These are phyloP conservation scores for Hypoxylon fragiforme DNA, from an alignment of 495 filamentous ascomycete species.

Conservation along the genomic window DNA sequence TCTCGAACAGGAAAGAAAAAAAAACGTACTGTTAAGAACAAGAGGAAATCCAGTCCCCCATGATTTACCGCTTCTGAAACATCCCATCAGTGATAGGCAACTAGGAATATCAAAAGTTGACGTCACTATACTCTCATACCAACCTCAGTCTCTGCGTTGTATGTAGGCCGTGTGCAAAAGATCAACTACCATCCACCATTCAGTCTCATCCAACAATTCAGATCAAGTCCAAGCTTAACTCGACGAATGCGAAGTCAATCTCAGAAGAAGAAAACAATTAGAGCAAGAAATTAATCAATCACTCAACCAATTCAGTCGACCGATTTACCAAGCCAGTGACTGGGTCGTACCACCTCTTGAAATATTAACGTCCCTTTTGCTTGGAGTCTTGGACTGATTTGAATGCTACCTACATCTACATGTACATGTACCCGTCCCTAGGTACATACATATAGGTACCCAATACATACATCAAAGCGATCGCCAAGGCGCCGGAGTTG, in stretches of 20 bases:
- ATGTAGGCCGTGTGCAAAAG: constrained; percentile 5
- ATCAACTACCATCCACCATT: neutral
- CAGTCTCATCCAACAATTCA: constrained; percentile 3
- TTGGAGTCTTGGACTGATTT: constrained; percentile 7
- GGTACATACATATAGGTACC: no score
- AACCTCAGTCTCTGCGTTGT: constrained; percentile 15
- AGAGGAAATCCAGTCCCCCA: no score
- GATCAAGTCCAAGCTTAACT: neutral
- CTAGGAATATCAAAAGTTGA: constrained; percentile 16
- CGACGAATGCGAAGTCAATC: constrained; percentile 17
- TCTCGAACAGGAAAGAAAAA: neutral
- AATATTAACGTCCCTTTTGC: no score
- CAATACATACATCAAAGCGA: no score
- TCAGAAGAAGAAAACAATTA: constrained; percentile 2
- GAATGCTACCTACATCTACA: constrained; percentile 18
- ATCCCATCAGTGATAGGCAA: constrained; percentile 17
- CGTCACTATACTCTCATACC: constrained; percentile 25
- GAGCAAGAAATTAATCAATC: constrained; percentile 5
- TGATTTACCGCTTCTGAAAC: constrained; percentile 30
- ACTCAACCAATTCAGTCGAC: constrained; percentile 16
- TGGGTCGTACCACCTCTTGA: constrained; percentile 12
- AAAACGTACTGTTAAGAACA: neutral
- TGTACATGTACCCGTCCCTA: no score
- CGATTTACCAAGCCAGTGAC: constrained; percentile 9
- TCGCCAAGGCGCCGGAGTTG: constrained; percentile 32